phyloP scores from a whole-genome alignment of 2,329 filamentous ascomycete species.

The Fusarium sp. region DNA sequence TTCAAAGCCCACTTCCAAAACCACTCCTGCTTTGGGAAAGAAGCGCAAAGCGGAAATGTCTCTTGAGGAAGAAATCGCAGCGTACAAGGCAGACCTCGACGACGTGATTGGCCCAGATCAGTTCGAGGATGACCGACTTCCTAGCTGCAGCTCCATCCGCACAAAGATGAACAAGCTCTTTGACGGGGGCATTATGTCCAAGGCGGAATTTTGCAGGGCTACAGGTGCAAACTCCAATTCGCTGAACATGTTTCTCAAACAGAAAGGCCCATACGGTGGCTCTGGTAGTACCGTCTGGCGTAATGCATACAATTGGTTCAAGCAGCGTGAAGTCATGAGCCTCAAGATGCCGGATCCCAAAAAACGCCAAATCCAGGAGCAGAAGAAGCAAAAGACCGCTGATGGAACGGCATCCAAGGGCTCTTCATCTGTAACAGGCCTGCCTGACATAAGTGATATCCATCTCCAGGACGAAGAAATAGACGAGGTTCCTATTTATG shows the following conservation, averaged over 20 bases:
- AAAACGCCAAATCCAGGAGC: neutral
- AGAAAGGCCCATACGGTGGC: conserved; percentile 3
- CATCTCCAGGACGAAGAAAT: conserved; percentile 9
- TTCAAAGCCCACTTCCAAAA: neutral
- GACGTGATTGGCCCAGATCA: neutral
- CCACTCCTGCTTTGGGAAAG: neutral
- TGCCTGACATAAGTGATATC: neutral
- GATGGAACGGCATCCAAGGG: neutral
- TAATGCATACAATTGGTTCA: conserved; percentile 14
- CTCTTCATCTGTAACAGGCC: neutral
- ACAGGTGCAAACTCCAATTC: conserved; percentile 15
- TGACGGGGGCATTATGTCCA: neutral
- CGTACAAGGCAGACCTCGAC: conserved; percentile 1
- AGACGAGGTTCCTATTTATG: neutral
- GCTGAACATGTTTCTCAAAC: neutral
- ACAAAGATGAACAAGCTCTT: conserved; percentile 19
- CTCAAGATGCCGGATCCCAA: conserved; percentile 17
- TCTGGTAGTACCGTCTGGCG: conserved; percentile 5
- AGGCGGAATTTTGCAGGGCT: conserved; percentile 3
- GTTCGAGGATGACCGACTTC: conserved; percentile 1
- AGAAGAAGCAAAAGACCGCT: neutral
- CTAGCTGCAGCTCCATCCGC: neutral
- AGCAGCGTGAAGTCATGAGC: conserved; percentile 8
- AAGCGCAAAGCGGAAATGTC: conserved; percentile 15
- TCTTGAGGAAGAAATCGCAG: conserved; percentile 7